phyloP scores from a whole-genome alignment of 2,329 filamentous ascomycete species.

The Fusarium musae region DNA sequence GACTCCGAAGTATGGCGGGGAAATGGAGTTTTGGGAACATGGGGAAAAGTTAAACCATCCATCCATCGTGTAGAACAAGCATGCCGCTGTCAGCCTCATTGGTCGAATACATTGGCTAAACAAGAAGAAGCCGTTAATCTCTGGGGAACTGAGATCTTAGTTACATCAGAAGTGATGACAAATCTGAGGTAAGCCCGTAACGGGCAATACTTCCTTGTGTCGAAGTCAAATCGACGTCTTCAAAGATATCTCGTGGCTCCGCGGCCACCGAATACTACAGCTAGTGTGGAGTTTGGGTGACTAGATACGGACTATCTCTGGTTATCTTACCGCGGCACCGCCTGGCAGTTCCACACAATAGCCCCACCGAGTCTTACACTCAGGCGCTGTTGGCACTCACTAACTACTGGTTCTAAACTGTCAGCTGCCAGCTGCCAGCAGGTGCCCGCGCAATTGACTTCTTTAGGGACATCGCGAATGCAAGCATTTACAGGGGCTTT shows the following conservation, averaged over 20 bases:
- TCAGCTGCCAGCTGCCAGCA: slow-evolving; percentile 1
- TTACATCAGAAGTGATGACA: background rate
- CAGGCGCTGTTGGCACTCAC: background rate
- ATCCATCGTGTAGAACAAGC: slow-evolving; percentile 39
- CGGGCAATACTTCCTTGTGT: background rate
- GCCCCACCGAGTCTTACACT: background rate
- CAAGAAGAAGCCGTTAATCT: background rate
- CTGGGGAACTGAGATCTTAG: background rate
- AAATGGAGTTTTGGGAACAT: slow-evolving; percentile 43
- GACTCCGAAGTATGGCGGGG: slow-evolving; percentile 15
- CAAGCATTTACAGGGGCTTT: slow-evolving; percentile 11
- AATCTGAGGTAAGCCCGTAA: slow-evolving; percentile 18
- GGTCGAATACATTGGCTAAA: slow-evolving; percentile 6
- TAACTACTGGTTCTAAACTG: slow-evolving; percentile 2
- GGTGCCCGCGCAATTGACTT: background rate
- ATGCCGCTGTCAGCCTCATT: slow-evolving; percentile 25
- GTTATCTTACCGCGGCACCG: background rate
- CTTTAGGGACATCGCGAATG: background rate
- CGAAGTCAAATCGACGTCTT: background rate
- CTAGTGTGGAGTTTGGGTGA: background rate
- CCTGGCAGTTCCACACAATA: background rate
- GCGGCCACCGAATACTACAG: slow-evolving; percentile 3
- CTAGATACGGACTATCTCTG: background rate
- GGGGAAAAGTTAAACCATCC: slow-evolving; percentile 39
- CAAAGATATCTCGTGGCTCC: background rate